Evolutionary conservation across 805 yeast genomes (phyloP).

Genomic region (Cyberlindnera americana): DNA sequence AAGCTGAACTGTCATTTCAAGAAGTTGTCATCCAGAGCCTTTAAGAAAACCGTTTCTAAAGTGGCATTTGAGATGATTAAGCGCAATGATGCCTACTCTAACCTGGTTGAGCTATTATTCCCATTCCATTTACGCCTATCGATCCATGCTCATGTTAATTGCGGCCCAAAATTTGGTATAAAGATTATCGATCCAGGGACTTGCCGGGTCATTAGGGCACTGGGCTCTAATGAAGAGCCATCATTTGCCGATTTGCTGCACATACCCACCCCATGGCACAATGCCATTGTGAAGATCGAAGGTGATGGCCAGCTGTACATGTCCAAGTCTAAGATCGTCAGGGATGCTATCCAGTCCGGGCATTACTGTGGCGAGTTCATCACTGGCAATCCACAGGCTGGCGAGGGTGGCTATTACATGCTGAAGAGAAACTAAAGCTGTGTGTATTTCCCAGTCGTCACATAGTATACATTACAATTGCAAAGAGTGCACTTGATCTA

Average conservation of each 20-base stretch:
- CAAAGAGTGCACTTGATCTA: no score
- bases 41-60: constrained; percentile 46
- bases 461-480: constrained; percentile 7
- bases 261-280: constrained; percentile 69
- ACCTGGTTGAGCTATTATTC: constrained; percentile 54
- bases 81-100: constrained; percentile 62
- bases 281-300: constrained; percentile 43
- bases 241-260: constrained; percentile 50
- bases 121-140: constrained; percentile 59
- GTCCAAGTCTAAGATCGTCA: constrained; percentile 34
- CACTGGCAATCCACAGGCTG: not conserved
- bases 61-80: constrained; percentile 64
- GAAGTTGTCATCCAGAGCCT: constrained; percentile 37
- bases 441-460: constrained; percentile 2
- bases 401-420: constrained; percentile 4
- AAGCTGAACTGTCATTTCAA: constrained; percentile 36
- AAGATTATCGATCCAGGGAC: constrained; percentile 40
- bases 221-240: constrained; percentile 39
- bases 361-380: not conserved
- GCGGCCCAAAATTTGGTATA: constrained; percentile 60
- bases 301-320: constrained; percentile 32
- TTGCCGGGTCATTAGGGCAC: constrained; percentile 44
- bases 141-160: constrained; percentile 57
- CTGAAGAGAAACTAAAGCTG: not conserved
- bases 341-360: constrained; percentile 31